A percentile compares a stretch with the other conserved stretches of the same genome.
phyloP scores from a whole-genome alignment of 345 rosid genomes.

The Aethionema arabicum region DNA sequence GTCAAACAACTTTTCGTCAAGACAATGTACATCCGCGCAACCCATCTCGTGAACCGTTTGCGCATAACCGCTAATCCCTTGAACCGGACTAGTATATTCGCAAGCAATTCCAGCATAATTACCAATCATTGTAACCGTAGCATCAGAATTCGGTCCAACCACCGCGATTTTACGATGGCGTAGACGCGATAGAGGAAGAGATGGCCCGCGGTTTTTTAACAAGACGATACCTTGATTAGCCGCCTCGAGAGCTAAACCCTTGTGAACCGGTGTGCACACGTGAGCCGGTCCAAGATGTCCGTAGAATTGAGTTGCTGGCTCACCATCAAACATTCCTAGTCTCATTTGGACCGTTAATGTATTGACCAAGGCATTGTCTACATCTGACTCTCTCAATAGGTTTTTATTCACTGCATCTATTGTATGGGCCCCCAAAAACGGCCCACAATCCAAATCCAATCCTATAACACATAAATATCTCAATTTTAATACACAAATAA shows the following conservation, averaged over 20 bases:
- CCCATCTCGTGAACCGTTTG: constrained; percentile 53
- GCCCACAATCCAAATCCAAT: constrained; percentile 89
- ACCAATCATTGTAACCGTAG: constrained; percentile 78
- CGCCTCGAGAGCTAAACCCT: constrained; percentile 82
- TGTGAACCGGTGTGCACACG: constrained; percentile 71
- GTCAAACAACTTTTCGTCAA: constrained; percentile 45
- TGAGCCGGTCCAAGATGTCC: constrained; percentile 72
- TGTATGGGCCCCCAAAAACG: constrained; percentile 53
- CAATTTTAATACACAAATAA: background rate
- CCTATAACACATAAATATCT: constrained; percentile 44
- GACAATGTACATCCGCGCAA: constrained; percentile 66
- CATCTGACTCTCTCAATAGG: constrained; percentile 50
- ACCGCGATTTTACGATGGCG: constrained; percentile 65
- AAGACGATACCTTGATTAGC: constrained; percentile 92
- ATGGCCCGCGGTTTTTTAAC: constrained; percentile 56
- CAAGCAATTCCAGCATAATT: constrained; percentile 97
- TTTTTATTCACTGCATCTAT: constrained; percentile 49
- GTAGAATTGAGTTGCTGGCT: constrained; percentile 51
- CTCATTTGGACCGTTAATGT: constrained; percentile 85
- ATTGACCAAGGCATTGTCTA: constrained; percentile 62
- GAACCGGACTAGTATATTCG: constrained; percentile 65
- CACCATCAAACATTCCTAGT: constrained; percentile 84
- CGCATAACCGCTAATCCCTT: constrained; percentile 59
- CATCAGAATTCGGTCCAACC: constrained; percentile 81
- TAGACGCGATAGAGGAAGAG: constrained; percentile 61